phyloP scores from a whole-genome alignment of 163 green algal genomes.

The Trebouxia gelatinosa region DNA sequence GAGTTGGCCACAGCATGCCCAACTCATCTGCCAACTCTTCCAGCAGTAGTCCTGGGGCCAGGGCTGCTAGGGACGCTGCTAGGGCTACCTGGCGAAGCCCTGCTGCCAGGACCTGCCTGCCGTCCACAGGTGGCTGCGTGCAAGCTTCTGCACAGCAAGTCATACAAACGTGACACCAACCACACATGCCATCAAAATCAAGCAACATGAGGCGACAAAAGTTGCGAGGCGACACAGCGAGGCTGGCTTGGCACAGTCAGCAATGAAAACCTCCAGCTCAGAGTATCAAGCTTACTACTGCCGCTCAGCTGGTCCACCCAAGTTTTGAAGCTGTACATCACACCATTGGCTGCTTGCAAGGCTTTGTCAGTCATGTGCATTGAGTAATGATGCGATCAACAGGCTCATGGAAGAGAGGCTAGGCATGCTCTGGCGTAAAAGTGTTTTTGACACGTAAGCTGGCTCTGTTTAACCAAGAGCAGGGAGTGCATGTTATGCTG shows the following conservation, averaged over 20 bases:
- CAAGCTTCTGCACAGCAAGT: background rate
- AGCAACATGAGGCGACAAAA: background rate
- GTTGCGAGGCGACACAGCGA: background rate
- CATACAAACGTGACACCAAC: background rate
- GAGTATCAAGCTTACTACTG: too few relatives aligned
- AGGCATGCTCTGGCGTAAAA: too few relatives aligned
- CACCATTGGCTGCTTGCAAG: too few relatives aligned
- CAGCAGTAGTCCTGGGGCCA: background rate
- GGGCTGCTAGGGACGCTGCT: background rate
- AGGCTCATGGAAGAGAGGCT: too few relatives aligned
- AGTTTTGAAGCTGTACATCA: too few relatives aligned
- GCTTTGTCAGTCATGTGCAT: too few relatives aligned
- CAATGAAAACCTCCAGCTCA: background rate
- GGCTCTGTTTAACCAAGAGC: too few relatives aligned
- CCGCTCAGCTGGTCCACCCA: too few relatives aligned
- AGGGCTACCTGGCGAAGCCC: background rate
- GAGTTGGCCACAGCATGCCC: slow-evolving; percentile 12
- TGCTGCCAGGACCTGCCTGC: background rate
- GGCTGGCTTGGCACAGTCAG: background rate
- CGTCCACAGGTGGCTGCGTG: background rate
- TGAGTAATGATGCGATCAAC: too few relatives aligned
- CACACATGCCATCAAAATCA: background rate
- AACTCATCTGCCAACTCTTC: slow-evolving; percentile 16
- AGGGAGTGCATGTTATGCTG: too few relatives aligned
- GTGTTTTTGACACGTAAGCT: too few relatives aligned